Evolutionary conservation across 176 grass and related monocot species (phyloP).

Genomic region (Juncus inflexus): DNA sequence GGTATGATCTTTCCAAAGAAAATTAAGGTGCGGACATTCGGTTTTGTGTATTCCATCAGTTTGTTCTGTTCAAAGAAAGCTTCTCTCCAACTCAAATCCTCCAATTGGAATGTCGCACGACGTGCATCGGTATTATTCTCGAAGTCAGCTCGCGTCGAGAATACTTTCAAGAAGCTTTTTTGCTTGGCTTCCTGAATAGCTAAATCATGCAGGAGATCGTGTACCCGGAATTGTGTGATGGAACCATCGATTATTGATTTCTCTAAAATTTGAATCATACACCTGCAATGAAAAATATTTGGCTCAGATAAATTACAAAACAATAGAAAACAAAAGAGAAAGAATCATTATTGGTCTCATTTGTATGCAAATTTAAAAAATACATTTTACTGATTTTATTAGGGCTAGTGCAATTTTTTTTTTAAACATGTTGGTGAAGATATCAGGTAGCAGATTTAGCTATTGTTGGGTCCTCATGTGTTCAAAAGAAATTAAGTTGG

Average conservation of each 20-base stretch:
- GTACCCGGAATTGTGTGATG: background rate
- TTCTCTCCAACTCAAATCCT: no score
- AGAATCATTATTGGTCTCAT: no score
- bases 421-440: no score
- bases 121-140: background rate
- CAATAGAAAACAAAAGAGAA: background rate
- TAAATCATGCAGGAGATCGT: constrained; percentile 11
- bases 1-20: background rate
- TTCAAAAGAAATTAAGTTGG: no score
- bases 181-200: no score
- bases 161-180: constrained; percentile 3
- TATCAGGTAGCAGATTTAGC: no score
- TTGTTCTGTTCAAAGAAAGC: background rate
- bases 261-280: constrained; percentile 16
- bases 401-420: no score
- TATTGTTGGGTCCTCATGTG: no score
- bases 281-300: background rate
- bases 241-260: constrained; percentile 4
- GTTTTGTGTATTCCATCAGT: background rate
- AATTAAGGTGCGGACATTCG: background rate
- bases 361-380: no score
- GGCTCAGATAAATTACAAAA: background rate
- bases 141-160: background rate
- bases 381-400: no score
- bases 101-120: background rate